Evolutionary conservation across 768 basidiomycete species (phyloP).

Genomic region (Terana coerulea): DNA sequence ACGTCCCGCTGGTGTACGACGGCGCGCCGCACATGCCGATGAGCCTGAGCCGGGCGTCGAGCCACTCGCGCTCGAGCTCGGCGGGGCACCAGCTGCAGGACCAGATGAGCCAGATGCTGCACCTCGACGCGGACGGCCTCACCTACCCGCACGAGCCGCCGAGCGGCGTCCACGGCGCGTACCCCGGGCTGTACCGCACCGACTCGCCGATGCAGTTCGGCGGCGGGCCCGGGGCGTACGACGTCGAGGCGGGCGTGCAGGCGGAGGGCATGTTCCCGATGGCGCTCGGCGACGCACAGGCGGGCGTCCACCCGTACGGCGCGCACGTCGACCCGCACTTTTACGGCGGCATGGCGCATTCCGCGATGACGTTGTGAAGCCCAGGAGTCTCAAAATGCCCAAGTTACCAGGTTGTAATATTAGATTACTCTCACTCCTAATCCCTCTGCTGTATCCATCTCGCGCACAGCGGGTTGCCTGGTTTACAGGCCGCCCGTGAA

Average conservation of each 20-base stretch:
- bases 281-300: conserved; percentile 2
- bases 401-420: conserved; percentile 4
- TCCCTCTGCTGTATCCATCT: conserved; percentile 1
- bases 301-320: background rate
- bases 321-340: background rate
- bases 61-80: conserved; percentile 23
- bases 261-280: conserved; percentile 10
- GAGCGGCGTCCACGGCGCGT: conserved; percentile 15
- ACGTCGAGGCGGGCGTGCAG: conserved; percentile 4
- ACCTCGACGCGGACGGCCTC: conserved; percentile 17
- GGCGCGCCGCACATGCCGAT: conserved; percentile 9
- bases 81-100: conserved; percentile 20
- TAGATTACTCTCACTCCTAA: background rate
- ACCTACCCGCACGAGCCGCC: conserved; percentile 11
- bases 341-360: conserved; percentile 5
- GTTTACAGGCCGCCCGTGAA: too few relatives aligned
- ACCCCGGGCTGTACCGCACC: conserved; percentile 24
- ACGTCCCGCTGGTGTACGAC: conserved; percentile 40
- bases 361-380: conserved; percentile 6
- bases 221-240: background rate
- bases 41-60: background rate
- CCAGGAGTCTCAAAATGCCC: background rate
- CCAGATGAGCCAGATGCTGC: conserved; percentile 25
- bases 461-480: background rate
- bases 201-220: conserved; percentile 25